Percentiles rank a stretch among this genome's conserved stretches.
These are phyloP conservation scores for Flagelloscypha sp. DNA, from an alignment of 768 basidiomycete species.

Conservation along the genomic window DNA sequence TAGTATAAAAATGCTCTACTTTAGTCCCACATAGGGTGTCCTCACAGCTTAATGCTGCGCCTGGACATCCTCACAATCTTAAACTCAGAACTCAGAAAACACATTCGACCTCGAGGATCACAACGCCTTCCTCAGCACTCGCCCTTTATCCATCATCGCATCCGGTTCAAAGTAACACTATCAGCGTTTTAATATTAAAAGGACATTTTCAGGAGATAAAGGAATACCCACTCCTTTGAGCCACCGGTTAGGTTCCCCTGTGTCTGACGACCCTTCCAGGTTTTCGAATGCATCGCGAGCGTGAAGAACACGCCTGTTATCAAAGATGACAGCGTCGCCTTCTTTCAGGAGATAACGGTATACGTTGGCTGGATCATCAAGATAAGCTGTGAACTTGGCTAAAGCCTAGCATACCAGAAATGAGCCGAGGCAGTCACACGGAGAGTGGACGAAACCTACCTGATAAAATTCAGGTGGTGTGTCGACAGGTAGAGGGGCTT, in stretches of 20 bases:
- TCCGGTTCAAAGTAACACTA: constrained; percentile 43
- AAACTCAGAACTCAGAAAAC: too few species aligned
- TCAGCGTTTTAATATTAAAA: too few species aligned
- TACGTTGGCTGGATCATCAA: constrained; percentile 43
- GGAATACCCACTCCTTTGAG: too few species aligned
- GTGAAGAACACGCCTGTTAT: constrained; percentile 86
- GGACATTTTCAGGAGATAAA: too few species aligned
- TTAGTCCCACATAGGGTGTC: too few species aligned
- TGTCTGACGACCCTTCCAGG: constrained; percentile 20
- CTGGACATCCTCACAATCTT: too few species aligned
- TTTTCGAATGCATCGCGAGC: constrained; percentile 72
- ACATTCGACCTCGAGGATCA: too few species aligned
- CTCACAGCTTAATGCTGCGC: too few species aligned
- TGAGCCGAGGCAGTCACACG: too few species aligned
- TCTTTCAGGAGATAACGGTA: constrained; percentile 65
- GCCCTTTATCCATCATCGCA: constrained; percentile 28
- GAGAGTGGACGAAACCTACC: too few species aligned
- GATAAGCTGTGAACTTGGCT: constrained; percentile 43
- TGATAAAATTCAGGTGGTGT: constrained; percentile 53
- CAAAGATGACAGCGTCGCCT: constrained; percentile 85
- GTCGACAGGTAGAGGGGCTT: constrained; percentile 59
- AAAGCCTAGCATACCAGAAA: too few species aligned
- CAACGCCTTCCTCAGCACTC: constrained; percentile 27
- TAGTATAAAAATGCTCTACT: too few species aligned
- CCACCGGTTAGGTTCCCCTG: constrained; percentile 64